These are phyloP conservation scores for Davidsoniella neocaledoniae DNA, from an alignment of 2,329 filamentous ascomycete species.

Conservation along the genomic window DNA sequence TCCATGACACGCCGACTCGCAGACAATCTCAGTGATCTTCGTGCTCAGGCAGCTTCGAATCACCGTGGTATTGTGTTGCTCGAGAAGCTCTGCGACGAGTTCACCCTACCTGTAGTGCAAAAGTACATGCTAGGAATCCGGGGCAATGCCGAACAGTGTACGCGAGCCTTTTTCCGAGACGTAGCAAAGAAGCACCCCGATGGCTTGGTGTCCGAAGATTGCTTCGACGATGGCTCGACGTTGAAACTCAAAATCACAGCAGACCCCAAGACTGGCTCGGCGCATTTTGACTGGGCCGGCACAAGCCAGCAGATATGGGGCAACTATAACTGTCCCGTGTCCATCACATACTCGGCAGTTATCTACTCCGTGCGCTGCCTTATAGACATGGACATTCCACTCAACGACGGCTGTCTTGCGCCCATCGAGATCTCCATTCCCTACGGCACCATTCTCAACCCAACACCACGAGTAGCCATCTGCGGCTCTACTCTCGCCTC, in stretches of 20 bases:
- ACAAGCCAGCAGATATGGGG: slow-evolving; percentile 21
- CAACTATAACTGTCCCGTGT: slow-evolving; percentile 22
- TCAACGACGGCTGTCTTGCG: slow-evolving; percentile 71
- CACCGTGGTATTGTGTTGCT: slow-evolving; percentile 65
- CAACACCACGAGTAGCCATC: slow-evolving; percentile 60
- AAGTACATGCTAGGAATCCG: slow-evolving; percentile 33
- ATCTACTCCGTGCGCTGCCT: slow-evolving; percentile 74
- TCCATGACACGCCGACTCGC: slow-evolving; percentile 61
- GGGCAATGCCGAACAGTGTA: slow-evolving; percentile 36
- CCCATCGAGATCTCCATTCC: slow-evolving; percentile 64
- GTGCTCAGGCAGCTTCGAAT: slow-evolving; percentile 75
- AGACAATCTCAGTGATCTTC: slow-evolving; percentile 75
- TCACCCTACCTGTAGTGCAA: slow-evolving; percentile 53
- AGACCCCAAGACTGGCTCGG: slow-evolving; percentile 18
- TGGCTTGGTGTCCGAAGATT: slow-evolving; percentile 18
- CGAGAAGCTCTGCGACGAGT: slow-evolving; percentile 53
- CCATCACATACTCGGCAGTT: slow-evolving; percentile 39
- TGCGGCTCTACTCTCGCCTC: slow-evolving; percentile 69
- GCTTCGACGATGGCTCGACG: slow-evolving; percentile 23
- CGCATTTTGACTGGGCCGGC: slow-evolving; percentile 22
- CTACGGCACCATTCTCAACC: slow-evolving; percentile 54
- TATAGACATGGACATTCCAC: slow-evolving; percentile 64
- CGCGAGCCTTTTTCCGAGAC: slow-evolving; percentile 45
- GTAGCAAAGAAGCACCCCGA: slow-evolving; percentile 29
- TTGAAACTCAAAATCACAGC: slow-evolving; percentile 21